Evolutionary conservation across 2,329 filamentous ascomycete genomes (phyloP).

Genomic region (Thelonectria discophora): DNA sequence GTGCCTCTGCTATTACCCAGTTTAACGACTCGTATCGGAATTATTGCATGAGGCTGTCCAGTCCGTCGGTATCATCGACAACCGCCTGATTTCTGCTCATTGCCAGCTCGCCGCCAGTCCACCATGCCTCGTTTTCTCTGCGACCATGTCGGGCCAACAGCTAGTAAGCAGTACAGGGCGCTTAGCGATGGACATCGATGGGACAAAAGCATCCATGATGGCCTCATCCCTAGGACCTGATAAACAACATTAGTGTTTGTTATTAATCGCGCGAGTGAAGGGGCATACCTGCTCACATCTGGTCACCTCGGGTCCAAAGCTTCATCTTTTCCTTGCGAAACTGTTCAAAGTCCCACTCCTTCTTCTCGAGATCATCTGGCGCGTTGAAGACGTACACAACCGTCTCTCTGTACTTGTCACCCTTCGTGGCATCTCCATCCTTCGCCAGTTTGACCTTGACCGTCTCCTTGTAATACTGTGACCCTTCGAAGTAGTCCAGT

Average conservation of each 20-base stretch:
- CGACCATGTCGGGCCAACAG: slow-evolving; percentile 20
- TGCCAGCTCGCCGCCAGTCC: slow-evolving; percentile 35
- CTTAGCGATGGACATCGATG: slow-evolving; percentile 27
- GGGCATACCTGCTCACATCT: slow-evolving; percentile 48
- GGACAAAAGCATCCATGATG: slow-evolving; percentile 16
- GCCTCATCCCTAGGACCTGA: slow-evolving; percentile 38
- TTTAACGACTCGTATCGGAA: neutral
- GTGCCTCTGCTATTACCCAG: no score
- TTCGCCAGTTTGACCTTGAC: slow-evolving; percentile 63
- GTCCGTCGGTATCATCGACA: slow-evolving; percentile 17
- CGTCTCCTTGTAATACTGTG: slow-evolving; percentile 70
- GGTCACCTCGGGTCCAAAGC: slow-evolving; percentile 62
- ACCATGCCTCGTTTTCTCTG: slow-evolving; percentile 12
- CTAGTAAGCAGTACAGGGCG: slow-evolving; percentile 23
- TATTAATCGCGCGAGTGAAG: neutral
- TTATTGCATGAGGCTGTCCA: slow-evolving; percentile 6
- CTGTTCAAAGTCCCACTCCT: slow-evolving; percentile 88
- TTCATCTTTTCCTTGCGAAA: slow-evolving; percentile 79
- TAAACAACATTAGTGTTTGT: slow-evolving; percentile 19
- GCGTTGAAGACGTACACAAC: slow-evolving; percentile 72
- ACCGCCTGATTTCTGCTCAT: slow-evolving; percentile 24
- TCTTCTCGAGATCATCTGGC: slow-evolving; percentile 65
- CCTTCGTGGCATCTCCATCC: slow-evolving; percentile 49
- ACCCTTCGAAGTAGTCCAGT: slow-evolving; percentile 85
- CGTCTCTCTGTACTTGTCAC: slow-evolving; percentile 60